Percentiles rank a stretch among this genome's conserved stretches.
Conservation (phyloP, 2,329 filamentous ascomycete genomes). For the Xylaria sp. region DNA sequence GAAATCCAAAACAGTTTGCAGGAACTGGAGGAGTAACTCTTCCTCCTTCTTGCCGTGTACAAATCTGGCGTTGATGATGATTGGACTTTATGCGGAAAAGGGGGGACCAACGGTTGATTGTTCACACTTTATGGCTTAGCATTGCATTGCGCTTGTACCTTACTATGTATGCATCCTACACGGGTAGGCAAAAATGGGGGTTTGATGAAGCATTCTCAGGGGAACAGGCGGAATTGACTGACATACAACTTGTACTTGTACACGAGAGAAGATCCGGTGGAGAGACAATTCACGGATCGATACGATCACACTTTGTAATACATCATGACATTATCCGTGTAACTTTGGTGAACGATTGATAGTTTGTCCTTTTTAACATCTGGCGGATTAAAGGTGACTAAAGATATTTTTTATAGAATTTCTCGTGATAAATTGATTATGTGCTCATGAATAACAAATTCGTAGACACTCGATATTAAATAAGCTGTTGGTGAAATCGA, state of each 20-base stretch:
- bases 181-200: slow-evolving; percentile 6
- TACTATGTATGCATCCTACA: slow-evolving; percentile 14
- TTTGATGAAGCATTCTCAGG: background rate
- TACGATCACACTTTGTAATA: background rate
- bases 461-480: background rate
- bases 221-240: background rate
- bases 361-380: background rate
- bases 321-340: background rate
- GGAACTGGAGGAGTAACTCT: background rate
- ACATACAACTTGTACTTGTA: slow-evolving; percentile 18
- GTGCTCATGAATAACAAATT: background rate
- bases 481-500: background rate
- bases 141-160: background rate
- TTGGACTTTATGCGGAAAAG: slow-evolving; percentile 3
- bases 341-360: background rate
- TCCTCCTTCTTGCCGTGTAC: background rate
- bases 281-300: background rate
- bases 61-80: slow-evolving; percentile 1
- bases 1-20: background rate
- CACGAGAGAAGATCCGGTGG: background rate
- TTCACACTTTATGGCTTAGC: slow-evolving; percentile 6
- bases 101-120: background rate
- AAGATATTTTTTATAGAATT: background rate
- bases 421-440: background rate
- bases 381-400: too few relatives aligned